A percentile compares a stretch with the other conserved stretches of the same genome.
Conservation (phyloP, 2,329 filamentous ascomycete species). For the Beauveria varroae region DNA sequence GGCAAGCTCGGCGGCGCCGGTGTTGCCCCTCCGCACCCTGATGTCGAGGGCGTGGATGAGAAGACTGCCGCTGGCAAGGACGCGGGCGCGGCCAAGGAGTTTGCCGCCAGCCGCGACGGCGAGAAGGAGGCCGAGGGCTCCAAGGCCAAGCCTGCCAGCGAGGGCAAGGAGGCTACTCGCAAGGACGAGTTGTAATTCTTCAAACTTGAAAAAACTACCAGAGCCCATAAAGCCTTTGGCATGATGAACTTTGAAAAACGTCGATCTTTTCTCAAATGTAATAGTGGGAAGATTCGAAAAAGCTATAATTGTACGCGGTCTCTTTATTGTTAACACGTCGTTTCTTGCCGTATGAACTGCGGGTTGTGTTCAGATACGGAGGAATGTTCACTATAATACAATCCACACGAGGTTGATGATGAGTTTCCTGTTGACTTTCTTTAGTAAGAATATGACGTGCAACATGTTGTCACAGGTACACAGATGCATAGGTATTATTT, state of each 20-base stretch:
- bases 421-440: neutral
- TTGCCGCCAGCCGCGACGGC: slow-evolving; percentile 46
- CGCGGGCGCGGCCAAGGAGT: slow-evolving; percentile 32
- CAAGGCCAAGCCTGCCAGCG: slow-evolving; percentile 55
- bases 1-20: slow-evolving; percentile 26
- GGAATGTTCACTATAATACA: neutral
- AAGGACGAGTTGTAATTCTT: slow-evolving; percentile 29
- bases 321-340: neutral
- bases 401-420: neutral
- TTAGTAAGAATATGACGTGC: no score
- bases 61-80: slow-evolving; percentile 42
- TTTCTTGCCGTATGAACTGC: neutral
- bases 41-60: slow-evolving; percentile 53
- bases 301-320: slow-evolving; percentile 2
- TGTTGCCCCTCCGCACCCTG: slow-evolving; percentile 52
- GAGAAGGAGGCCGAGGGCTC: slow-evolving; percentile 49
- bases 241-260: neutral
- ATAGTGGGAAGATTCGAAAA: neutral
- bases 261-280: neutral
- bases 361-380: neutral
- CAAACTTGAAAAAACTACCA: neutral
- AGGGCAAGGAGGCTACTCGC: slow-evolving; percentile 50
- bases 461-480: no score
- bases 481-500: no score
- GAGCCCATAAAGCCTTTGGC: neutral